Evolutionary conservation across 202 grass and related monocot species (phyloP).

Genomic region (Saccharum hybrid): DNA sequence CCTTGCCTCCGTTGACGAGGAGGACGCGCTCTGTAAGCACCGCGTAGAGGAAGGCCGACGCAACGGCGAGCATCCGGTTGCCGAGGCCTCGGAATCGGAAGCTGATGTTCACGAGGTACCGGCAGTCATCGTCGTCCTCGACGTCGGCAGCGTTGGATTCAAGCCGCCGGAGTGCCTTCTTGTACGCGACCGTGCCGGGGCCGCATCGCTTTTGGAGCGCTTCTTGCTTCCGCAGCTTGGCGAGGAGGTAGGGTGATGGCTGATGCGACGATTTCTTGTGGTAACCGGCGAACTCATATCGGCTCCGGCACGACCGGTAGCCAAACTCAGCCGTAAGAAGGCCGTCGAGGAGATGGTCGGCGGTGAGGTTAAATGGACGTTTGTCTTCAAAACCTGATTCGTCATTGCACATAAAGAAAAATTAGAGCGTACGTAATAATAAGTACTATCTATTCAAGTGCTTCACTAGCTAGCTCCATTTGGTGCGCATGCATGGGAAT

Average conservation of each 20-base stretch:
- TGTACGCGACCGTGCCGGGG: slow-evolving; percentile 38
- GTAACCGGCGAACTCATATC: slow-evolving; percentile 51
- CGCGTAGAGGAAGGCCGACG: too few relatives aligned
- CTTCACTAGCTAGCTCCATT: too few relatives aligned
- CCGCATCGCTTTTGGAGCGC: slow-evolving; percentile 53
- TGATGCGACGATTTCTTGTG: slow-evolving; percentile 34
- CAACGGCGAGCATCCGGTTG: slow-evolving; percentile 60
- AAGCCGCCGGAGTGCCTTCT: slow-evolving; percentile 45
- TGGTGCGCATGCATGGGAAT: too few relatives aligned
- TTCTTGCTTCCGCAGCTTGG: slow-evolving; percentile 61
- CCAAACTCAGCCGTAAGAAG: slow-evolving; percentile 48
- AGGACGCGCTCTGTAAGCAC: too few relatives aligned
- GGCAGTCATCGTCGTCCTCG: slow-evolving; percentile 36
- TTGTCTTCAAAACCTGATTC: neutral
- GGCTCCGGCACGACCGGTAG: slow-evolving; percentile 53
- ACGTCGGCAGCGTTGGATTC: slow-evolving; percentile 30
- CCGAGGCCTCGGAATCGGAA: slow-evolving; percentile 59
- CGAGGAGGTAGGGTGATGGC: slow-evolving; percentile 52
- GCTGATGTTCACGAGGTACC: slow-evolving; percentile 67
- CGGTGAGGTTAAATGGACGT: neutral
- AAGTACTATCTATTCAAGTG: too few relatives aligned
- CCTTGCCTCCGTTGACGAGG: too few relatives aligned
- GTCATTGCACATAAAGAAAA: too few relatives aligned
- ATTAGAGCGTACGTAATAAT: too few relatives aligned
- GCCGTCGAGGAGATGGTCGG: slow-evolving; percentile 49